A percentile compares a stretch with the other conserved stretches of the same genome.
These are phyloP conservation scores for Penicillium sumatraense DNA, from an alignment of 2,329 filamentous ascomycete genomes.

Conservation along the genomic window DNA sequence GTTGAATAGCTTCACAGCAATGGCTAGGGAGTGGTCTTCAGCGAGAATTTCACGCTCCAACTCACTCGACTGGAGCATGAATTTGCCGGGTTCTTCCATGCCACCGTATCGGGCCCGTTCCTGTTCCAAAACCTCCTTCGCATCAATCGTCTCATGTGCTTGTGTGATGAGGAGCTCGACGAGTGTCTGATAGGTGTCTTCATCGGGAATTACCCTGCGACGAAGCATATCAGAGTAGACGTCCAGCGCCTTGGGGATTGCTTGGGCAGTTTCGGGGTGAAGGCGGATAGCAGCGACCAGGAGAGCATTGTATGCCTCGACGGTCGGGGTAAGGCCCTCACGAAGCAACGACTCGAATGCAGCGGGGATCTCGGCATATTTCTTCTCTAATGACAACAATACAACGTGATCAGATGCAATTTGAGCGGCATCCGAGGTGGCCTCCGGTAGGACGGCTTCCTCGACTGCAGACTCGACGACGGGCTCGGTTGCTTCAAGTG, in stretches of 20 bases:
- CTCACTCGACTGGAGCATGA: slow-evolving; percentile 87
- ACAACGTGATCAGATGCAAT: slow-evolving; percentile 79
- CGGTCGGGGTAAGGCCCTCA: slow-evolving; percentile 78
- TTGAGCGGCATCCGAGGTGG: slow-evolving; percentile 65
- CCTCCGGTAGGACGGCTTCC: slow-evolving; percentile 48
- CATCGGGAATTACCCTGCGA: slow-evolving; percentile 79
- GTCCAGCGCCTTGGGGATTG: slow-evolving; percentile 88
- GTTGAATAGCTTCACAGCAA: slow-evolving; percentile 85
- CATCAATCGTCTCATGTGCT: slow-evolving; percentile 75
- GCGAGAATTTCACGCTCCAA: slow-evolving; percentile 82
- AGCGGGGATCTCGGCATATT: slow-evolving; percentile 85
- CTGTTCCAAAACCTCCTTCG: slow-evolving; percentile 76
- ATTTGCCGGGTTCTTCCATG: slow-evolving; percentile 80
- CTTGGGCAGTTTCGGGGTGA: slow-evolving; percentile 76
- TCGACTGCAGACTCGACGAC: slow-evolving; percentile 34
- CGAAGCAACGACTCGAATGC: slow-evolving; percentile 90
- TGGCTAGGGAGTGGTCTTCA: slow-evolving; percentile 83
- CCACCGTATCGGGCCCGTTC: slow-evolving; percentile 84
- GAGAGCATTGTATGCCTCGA: slow-evolving; percentile 89
- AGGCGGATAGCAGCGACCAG: slow-evolving; percentile 83
- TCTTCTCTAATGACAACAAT: slow-evolving; percentile 70
- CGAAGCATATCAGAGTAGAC: slow-evolving; percentile 97
- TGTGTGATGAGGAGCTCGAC: slow-evolving; percentile 80
- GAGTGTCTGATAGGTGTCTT: slow-evolving; percentile 84
- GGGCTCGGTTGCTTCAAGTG: slow-evolving; percentile 36